Base-by-base conservation (phyloP, 805 yeast genomes). In the Ogataea populi-albae region DNA sequence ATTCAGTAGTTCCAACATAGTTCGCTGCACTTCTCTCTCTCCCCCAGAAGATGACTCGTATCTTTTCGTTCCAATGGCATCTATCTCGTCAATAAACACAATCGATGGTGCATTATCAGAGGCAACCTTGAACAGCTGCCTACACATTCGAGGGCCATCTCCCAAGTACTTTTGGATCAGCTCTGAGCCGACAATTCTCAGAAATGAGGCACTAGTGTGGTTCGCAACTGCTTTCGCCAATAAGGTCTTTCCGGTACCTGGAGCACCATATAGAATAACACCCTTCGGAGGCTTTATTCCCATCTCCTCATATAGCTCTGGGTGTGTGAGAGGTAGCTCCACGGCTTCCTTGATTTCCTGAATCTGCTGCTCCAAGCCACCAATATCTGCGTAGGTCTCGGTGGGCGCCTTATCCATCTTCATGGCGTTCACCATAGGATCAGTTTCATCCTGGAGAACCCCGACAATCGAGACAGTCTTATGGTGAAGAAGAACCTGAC, bases 261-360 rank as follows among this genome's bases (percentile, higher is more conserved):
- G 99, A 8, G 98, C 98, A n/a, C 99, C 99, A 64, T 93, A 93
- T 43, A 93, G 70, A 50, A 93, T 66, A 20, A 93, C 98, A 54
- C 99, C 99, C 50, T 98, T 80, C 45, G 99, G 99, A 14, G 98
- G 98, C 55, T 93, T 98, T 47, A 93, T 89, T 66, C 99, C 99
- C 56, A 93, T 93, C 65, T 93, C 98, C 56, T 86, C 84, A 66
- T 93, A 93, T 47, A 94, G 71, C 54, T 94, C 98, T 24, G 93
- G 94, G 61, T 93, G 98, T 11, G 95, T 84, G 54, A 93, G 73
- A 9, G 98, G 98, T 51, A 93, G 73, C 64, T 93, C 98, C 11
- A 93, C 98, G 2, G 98, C 98, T 66, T 93, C 62, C 66, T 93
- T 93, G 53, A 93, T 93, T 65, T 93, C 98, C 69, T 93, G 96